Base-by-base conservation (phyloP, 192 early-diverging fungal genomes). In the Coemansia sp. region DNA sequence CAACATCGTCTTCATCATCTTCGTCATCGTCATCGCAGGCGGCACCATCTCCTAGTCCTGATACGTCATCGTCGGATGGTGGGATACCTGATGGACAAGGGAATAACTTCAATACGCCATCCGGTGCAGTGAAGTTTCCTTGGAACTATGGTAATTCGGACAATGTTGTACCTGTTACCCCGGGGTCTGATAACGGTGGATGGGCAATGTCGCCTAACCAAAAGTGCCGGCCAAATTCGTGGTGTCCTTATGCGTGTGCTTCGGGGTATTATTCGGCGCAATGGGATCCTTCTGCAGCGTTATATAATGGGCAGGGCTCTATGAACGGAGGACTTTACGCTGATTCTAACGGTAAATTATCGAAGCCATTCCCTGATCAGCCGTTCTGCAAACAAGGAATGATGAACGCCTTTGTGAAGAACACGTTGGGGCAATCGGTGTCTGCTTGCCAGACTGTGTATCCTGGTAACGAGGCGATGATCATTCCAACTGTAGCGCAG, bases 161-260 rank as follows among this genome's bases (percentile, higher is more conserved):
- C 63, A 59, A 75, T 62, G 81, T 83, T 0, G 73, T 83, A 2
- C 81, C 76, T 0, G 66, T 83, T 9, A 83, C 81, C 1, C 81
- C 81, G 3, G 1, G 0, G 20, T 39, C 37, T 1, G 38, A 48
- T 8, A 83, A 83, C 67, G 81, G 73, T 35, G 81, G 81, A 4
- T 83, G 81, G 81, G 81, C 81, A 15, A 83, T 83, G 81, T 83
- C 81, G 66, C 81, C 81, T 0, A 48, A 83, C 73, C 81, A 83
- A 45, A n/a, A 35, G 55, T 83, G 81, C 67, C 66, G 0, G 67
- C 59, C 75, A 11, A 59, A 59, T 54, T 59, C 63, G 0, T 83
- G 81, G 81, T 83, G 81, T 34, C 81, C 81, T 1, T 83, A 83
- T 52, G 81, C 81, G 2, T 83, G 81, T 18, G 70, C 66, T 2